Evolutionary conservation across 352 stramenopile genomes (phyloP), one percentile per base, ranked within the genome.

Genomic region (Globisporangium takayamanum): DNA sequence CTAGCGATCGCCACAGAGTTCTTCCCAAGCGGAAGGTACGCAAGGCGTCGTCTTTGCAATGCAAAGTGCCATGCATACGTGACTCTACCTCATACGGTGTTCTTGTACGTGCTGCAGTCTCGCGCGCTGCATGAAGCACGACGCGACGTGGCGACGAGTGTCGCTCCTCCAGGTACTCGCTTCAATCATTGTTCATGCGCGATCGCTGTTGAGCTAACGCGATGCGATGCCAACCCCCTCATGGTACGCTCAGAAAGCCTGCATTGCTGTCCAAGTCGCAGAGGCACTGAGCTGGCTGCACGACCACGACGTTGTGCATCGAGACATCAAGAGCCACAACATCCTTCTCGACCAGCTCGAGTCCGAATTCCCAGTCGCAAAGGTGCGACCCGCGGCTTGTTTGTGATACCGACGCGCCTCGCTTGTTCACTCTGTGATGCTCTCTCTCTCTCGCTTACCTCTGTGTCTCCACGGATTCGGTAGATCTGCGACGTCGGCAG

Each of bases 251-350:
- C 47, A 76, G 70, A 74, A 72, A 78, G 28, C 44, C 37, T 37
- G 39, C 10, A 62, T 76, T 53, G 69, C 57, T 28, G 36, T 76
- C 25, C 68, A 71, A 57, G 68, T 81, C 28, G 70, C 64, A 2
- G 45, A 55, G 28, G 70, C 59, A 16, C 50, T 78, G 16, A 63
- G 59, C 12, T 77, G 66, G 61, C 51, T 81, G 36, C 72, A 81
- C 53, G 42, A 50, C 2, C 62, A 71, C 46, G 45, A 68, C 51
- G 60, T 81, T 28, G 63, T 78, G 14, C 72, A 81, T 57, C 72
- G 72, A 5, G 70, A 81, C 50, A 63, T 81, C 47, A 81, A 81
- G 59, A 63, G 57, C 11, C 65, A 77, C 51, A 81, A 81, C 50
- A 73, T 81, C 46, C 59, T 81, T 25, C 33, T 78, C 39, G 56